Evolutionary conservation across 2,329 filamentous ascomycete species (phyloP).

Genomic region (Ceratocystiopsis minuta): DNA sequence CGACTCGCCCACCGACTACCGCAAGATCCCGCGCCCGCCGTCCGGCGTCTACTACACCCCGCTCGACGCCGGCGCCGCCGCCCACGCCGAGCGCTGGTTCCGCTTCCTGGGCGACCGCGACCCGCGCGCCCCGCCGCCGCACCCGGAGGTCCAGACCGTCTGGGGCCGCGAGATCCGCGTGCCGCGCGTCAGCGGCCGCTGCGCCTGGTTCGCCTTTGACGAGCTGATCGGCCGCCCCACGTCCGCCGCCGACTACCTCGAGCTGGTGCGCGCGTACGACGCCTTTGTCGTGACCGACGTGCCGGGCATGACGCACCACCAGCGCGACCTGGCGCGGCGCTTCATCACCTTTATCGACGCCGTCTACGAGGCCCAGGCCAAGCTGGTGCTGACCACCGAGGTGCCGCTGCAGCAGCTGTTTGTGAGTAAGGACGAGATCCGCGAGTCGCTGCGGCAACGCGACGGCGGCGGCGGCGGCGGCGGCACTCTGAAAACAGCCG

Average conservation of each 20-base stretch:
- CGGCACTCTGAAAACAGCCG: conserved; percentile 36
- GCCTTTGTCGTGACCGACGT: conserved; percentile 84
- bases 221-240: conserved; percentile 80
- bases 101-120: conserved; percentile 87
- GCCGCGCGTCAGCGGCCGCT: conserved; percentile 69
- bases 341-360: conserved; percentile 98
- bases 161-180: conserved; percentile 88
- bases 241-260: conserved; percentile 86
- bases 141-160: conserved; percentile 61
- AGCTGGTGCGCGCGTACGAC: conserved; percentile 76
- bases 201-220: conserved; percentile 81
- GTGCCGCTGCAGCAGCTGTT: conserved; percentile 77
- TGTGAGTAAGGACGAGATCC: conserved; percentile 52
- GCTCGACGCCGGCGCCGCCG: conserved; percentile 56
- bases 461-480: neutral
- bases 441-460: conserved; percentile 29
- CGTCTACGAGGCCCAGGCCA: conserved; percentile 83
- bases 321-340: conserved; percentile 71
- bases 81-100: conserved; percentile 91
- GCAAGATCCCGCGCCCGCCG: conserved; percentile 83
- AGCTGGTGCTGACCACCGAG: conserved; percentile 80
- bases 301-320: conserved; percentile 73
- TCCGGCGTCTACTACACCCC: conserved; percentile 89
- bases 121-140: conserved; percentile 54
- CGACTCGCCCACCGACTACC: conserved; percentile 89